Evolutionary conservation across 1,284 basidiomycete species (phyloP).

Genomic region (Cerioporus squamosus): DNA sequence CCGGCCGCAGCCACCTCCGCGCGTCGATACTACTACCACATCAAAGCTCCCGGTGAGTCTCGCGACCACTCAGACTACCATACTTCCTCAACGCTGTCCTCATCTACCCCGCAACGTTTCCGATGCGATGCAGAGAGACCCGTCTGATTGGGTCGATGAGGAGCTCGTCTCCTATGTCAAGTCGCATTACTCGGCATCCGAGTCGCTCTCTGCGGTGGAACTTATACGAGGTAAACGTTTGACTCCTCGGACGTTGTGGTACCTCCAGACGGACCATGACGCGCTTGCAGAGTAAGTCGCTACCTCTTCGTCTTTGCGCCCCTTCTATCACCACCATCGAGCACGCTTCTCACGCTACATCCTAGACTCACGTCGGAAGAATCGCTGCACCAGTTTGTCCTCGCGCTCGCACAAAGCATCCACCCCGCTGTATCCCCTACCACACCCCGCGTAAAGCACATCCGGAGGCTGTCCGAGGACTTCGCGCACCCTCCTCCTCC

Average conservation of each 20-base stretch:
- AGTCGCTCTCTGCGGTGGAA: neutral
- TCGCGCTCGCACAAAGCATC: slow-evolving; percentile 12
- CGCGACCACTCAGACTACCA: neutral
- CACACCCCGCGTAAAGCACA: slow-evolving; percentile 10
- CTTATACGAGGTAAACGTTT: slow-evolving; percentile 12
- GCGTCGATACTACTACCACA: slow-evolving; percentile 1
- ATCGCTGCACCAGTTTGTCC: slow-evolving; percentile 5
- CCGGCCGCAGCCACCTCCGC: slow-evolving; percentile 3
- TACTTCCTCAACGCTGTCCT: neutral
- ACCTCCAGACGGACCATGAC: slow-evolving; percentile 13
- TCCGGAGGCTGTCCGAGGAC: slow-evolving; percentile 6
- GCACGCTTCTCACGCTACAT: neutral
- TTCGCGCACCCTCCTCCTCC: slow-evolving; percentile 5
- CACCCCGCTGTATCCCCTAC: slow-evolving; percentile 19
- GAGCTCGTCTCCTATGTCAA: slow-evolving; percentile 11
- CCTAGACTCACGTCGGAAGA: slow-evolving; percentile 10
- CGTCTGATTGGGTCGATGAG: slow-evolving; percentile 10
- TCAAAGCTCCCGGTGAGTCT: slow-evolving; percentile 11
- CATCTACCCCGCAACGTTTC: too few species aligned
- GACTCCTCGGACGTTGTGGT: slow-evolving; percentile 15
- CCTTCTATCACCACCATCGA: neutral
- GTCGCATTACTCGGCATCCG: neutral
- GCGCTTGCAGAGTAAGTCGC: slow-evolving; percentile 9
- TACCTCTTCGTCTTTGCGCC: neutral
- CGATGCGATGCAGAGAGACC: slow-evolving; percentile 10